Base-by-base conservation (phyloP, 2,329 filamentous ascomycete genomes). In the Pyricularia pennisetigena region DNA sequence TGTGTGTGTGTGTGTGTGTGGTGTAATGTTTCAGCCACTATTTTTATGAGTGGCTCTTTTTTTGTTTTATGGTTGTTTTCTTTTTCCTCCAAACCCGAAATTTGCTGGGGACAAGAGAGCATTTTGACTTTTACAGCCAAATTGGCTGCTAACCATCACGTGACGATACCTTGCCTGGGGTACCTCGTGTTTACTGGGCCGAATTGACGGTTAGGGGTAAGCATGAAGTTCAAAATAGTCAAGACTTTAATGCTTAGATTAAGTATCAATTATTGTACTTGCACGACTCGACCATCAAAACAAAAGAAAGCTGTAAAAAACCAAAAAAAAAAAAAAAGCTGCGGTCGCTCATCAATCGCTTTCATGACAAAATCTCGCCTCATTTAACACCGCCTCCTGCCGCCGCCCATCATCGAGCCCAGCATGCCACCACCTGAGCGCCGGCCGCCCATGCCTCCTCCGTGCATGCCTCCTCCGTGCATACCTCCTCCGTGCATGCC, bases 301-400 rank as follows among this genome's bases (percentile, higher is more conserved):
- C 16, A 49, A n/a, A 49, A 1, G 20, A 49, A n/a, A n/a, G n/a
- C n/a, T n/a, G n/a, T n/a, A n/a, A n/a, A n/a, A n/a, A n/a, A n/a
- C n/a, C n/a, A n/a, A n/a, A n/a, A 20, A 14, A 41, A 49, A 9
- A n/a, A n/a, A 49, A 2, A 20, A 49, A 49, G 41, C 7, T n/a
- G 7, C 1, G n/a, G 41, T 49, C 41, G 41, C 41, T 49, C 20
- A 49, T 16, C 14, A 4, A n/a, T n/a, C 41, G 41, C 41, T 49
- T 16, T 49, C 41, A 10, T 49, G 5, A 6, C 20, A 49, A 49
- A 49, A n/a, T 2, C 16, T 49, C 41, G 41, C 20, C 5, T 16
- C 6, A 23, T 32, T 28, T 64, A 66, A n/a, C 64, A 66, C 23
- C 23, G n/a, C 24, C 64, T 66, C 64, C 64, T 49, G 30, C 64